These are phyloP conservation scores for Aspergillus sp. DNA, from an alignment of 2,329 filamentous ascomycete genomes.

Conservation along the genomic window DNA sequence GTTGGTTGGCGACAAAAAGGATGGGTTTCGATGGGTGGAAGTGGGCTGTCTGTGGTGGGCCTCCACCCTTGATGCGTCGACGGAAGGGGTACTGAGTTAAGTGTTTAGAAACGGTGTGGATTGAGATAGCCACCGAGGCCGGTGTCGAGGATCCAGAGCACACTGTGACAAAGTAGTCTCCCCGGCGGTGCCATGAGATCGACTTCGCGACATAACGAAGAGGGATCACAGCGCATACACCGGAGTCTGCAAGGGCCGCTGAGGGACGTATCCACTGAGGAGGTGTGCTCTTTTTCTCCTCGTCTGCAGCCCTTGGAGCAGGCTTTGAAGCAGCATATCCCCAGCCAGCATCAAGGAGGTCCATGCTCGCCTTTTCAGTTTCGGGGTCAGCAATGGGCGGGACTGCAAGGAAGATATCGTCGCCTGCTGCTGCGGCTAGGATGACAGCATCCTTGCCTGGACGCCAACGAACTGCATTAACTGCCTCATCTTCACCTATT, in stretches of 20 bases:
- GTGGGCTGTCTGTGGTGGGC: slow-evolving; percentile 78
- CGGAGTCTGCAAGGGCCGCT: slow-evolving; percentile 66
- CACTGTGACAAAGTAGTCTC: slow-evolving; percentile 91
- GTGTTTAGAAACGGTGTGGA: slow-evolving; percentile 94
- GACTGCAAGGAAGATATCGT: slow-evolving; percentile 81
- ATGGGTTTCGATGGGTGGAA: slow-evolving; percentile 93
- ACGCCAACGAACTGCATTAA: slow-evolving; percentile 87
- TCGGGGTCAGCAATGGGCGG: slow-evolving; percentile 72
- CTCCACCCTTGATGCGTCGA: slow-evolving; percentile 65
- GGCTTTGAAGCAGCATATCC: slow-evolving; percentile 73
- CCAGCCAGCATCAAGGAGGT: slow-evolving; percentile 83
- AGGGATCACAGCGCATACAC: slow-evolving; percentile 77
- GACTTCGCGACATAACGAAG: slow-evolving; percentile 80
- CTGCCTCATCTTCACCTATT: slow-evolving; percentile 72
- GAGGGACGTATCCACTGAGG: slow-evolving; percentile 83
- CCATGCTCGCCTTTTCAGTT: slow-evolving; percentile 70
- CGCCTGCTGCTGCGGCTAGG: slow-evolving; percentile 78
- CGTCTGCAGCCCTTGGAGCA: slow-evolving; percentile 49
- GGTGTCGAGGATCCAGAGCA: slow-evolving; percentile 63
- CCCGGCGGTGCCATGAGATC: slow-evolving; percentile 88
- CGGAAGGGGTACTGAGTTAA: slow-evolving; percentile 93
- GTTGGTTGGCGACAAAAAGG: slow-evolving; percentile 94
- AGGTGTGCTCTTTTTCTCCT: slow-evolving; percentile 68
- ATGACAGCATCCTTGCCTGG: slow-evolving; percentile 78
- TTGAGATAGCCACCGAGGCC: slow-evolving; percentile 69